Base-by-base conservation (phyloP, 805 yeast species). In the Ascoidea rubescens region DNA sequence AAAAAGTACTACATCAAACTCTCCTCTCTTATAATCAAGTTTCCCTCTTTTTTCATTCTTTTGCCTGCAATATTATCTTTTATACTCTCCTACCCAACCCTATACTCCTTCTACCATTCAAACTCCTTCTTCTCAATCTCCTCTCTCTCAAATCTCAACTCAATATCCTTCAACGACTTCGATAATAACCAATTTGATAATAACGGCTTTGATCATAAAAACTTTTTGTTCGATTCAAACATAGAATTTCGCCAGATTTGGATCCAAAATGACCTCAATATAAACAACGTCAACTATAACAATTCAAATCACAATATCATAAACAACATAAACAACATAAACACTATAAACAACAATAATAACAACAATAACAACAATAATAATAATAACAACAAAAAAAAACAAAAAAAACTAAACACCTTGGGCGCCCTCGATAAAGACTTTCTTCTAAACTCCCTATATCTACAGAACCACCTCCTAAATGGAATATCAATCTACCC, bases 1-100 rank as follows among this genome's bases (percentile, higher is more conserved):
- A 37, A 37, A 37, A 37, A 37, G 14, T 10, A 37, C 14, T 37
- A 37, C 14, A 10, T 10, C 14, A 37, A 37, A 10, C 14, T 37
- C 8, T 37, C 43, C 8, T 10, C 14, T 37, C 14, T 37, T n/a
- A 63, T 73, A n/a, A 59, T 68, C 17, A 63, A 57, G 54, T 63
- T 65, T 46, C 78, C 77, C 5, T 59, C 69, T 32, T 57, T 62
- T 3, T 73, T 67, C 58, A 78, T 78, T 31, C 64, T 79, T 7
- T 66, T 74, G 67, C 81, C 83, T 1, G 66, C 73, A 4, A 60
- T 78, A 2, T 52, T 75, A 2, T 68, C 72, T 6, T 72, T 78
- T 53, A 62, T 74, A 4, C 53, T 78, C 28, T 67, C 80, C 7
- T 78, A 76, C 57, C 80, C 81, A 2, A 60, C 79, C 0, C 57